These are phyloP conservation scores for Alloascoidea hylecoeti DNA, from an alignment of 805 yeast species.

Conservation along the genomic window DNA sequence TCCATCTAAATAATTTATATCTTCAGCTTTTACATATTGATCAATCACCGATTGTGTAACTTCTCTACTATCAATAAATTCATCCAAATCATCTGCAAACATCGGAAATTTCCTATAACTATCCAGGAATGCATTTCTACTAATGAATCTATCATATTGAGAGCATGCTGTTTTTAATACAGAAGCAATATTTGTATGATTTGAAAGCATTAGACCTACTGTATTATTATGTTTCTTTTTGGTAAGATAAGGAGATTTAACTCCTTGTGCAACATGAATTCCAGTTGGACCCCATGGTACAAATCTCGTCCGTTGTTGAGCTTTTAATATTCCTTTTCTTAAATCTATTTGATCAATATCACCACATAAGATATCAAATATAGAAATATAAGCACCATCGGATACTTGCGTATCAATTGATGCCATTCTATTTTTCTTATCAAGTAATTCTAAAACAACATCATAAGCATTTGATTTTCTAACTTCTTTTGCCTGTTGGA, in stretches of 20 bases:
- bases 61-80: constrained; percentile 69
- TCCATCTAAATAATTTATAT: constrained; percentile 17
- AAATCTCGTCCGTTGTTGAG: constrained; percentile 56
- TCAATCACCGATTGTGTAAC: constrained; percentile 66
- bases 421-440: constrained; percentile 67
- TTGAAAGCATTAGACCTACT: constrained; percentile 74
- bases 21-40: constrained; percentile 68
- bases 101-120: constrained; percentile 40
- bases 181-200: constrained; percentile 62
- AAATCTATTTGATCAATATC: constrained; percentile 50
- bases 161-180: constrained; percentile 51
- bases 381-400: constrained; percentile 45
- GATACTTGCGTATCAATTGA: constrained; percentile 25
- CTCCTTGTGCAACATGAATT: constrained; percentile 65
- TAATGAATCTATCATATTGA: constrained; percentile 71
- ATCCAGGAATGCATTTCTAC: constrained; percentile 72
- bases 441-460: constrained; percentile 67
- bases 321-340: constrained; percentile 44
- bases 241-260: constrained; percentile 45
- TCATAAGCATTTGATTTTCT: constrained; percentile 74
- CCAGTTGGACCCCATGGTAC: constrained; percentile 81
- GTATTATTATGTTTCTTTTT: constrained; percentile 31
- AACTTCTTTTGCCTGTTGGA: constrained; percentile 41
- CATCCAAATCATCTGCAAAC: constrained; percentile 29
- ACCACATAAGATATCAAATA: constrained; percentile 58